Evolutionary conservation across 2,329 filamentous ascomycete genomes (phyloP), one percentile per base, ranked within the genome.

Genomic region (Fusarium albosuccineum): DNA sequence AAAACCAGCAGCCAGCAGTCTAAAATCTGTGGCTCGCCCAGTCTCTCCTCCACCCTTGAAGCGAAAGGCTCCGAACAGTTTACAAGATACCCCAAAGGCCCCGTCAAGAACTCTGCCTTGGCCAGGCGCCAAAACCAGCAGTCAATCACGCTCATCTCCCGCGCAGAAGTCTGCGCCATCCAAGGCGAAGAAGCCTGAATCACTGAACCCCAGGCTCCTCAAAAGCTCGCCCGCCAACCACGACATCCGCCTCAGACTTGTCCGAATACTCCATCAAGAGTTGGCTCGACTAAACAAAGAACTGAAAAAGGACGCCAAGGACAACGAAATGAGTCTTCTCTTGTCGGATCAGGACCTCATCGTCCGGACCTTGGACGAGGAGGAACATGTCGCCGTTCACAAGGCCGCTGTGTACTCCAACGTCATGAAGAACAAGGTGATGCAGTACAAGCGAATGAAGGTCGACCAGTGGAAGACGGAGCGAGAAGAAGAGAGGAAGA

Each of bases 361-460:
- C 64, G 87, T 85, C 68, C 82, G 88, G 63, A 87, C 89, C 1
- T 81, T 95, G 2, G 91, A 95, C 68, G 89, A 94, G 62, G 97
- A 99, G 79, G 89, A 97, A 75, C 87, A 87, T 36, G 82, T 88
- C 8, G 94, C 94, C 1, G 83, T 83, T 11, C 88, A 90, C 14
- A 90, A 90, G 62, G 80, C 85, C 2, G 79, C 85, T 0, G 88
- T 98, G 29, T 99, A 99, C 74, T 83, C 86, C 8, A 97, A 97
- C 71, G 83, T 94, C 27, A 88, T 98, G 76, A 97, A 94, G 75
- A 92, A 93, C 68, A 89, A 89, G 34, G 91, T 98, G 60, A 85
- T 91, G 71, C 84, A 85, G 42, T 89, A 94, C 74, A 93, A 91
- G 74, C 91, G 91, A 64, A 94, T 97, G 91, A 83, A 82, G 1